Base-by-base conservation (phyloP, 2,329 filamentous ascomycete species). In the Ascochyta lentis region DNA sequence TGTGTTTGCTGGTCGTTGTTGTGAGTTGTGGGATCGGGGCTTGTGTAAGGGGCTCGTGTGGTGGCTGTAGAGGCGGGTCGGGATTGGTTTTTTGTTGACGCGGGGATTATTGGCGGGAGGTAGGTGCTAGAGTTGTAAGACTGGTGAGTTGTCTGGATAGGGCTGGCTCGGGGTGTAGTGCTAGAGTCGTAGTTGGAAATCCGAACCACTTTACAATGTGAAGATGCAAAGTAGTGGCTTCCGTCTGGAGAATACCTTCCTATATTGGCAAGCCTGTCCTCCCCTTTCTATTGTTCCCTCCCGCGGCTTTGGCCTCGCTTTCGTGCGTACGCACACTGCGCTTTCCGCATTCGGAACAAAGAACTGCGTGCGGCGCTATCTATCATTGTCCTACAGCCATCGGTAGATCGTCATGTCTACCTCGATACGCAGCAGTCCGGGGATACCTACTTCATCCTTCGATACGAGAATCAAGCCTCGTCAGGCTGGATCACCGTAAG, bases 341-440 rank as follows among this genome's bases (percentile, higher is more conserved):
- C 23, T 56, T 60, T 60, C 63, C 58, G 59, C 63, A 63, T 63
- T 15, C 61, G 63, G 64, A 64, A 65, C 54, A 60, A 60, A 54
- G 49, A 26, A 50, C 38, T 39, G 43, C 47, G 38, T 33, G 53
- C 42, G 13, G 12, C 10, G 53, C 31, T 22, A 19, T 19, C 19
- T 22, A 7, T 12, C 16, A 15, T 31, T 31, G 1, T 13, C 12
- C 12, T 15, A 31, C 12, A 3, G 6, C 4, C 10, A 31, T 31
- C 4, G 12, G 12, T 4, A 31, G 29, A 31, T 31, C 4, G 12
- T 13, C 12, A 13, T 5, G 10, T 6, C 4, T 31, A 16, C 13
- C 6, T 39, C 15, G 35, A 9, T 6, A 19, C n/a, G 3, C 26
- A 16, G n/a, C 6, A 23, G 24, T 22, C 8, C n/a, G 13, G 19